Evolutionary conservation across 164 flowering plant species (phyloP).

Genomic region (Santalum album): DNA sequence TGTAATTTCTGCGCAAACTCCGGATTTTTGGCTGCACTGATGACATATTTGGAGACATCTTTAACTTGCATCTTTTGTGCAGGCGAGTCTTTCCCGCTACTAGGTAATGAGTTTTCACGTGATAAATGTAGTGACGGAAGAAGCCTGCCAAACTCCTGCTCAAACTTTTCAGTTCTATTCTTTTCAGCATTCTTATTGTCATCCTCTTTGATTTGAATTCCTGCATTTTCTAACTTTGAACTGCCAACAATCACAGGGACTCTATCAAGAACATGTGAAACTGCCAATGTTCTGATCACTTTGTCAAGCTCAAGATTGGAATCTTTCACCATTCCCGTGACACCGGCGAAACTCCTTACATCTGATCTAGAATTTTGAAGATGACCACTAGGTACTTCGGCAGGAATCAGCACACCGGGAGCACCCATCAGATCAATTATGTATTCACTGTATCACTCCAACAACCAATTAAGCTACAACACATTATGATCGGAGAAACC

Average conservation of each 20-base stretch:
- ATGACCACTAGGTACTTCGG: constrained; percentile 66
- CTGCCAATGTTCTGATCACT: constrained; percentile 11
- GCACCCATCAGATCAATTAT: constrained; percentile 97
- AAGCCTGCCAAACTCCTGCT: constrained; percentile 46
- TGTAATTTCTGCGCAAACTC: constrained; percentile 80
- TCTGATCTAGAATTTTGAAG: constrained; percentile 38
- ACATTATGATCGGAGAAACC: too few species aligned
- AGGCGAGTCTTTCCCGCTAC: constrained; percentile 31
- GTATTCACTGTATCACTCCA: constrained; percentile 69
- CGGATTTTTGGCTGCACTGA: constrained; percentile 77
- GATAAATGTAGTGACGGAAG: constrained; percentile 31
- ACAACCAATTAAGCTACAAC: constrained; percentile 17
- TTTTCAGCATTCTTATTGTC: constrained; percentile 16
- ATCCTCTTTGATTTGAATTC: constrained; percentile 10
- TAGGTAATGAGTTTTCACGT: constrained; percentile 24
- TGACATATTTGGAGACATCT: constrained; percentile 74
- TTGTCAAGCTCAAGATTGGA: constrained; percentile 23
- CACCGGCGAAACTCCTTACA: constrained; percentile 24
- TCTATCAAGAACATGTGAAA: too few species aligned
- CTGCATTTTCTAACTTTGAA: constrained; percentile 10
- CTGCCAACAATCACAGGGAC: too few species aligned
- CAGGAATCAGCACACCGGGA: constrained; percentile 90
- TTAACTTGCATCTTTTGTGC: constrained; percentile 65
- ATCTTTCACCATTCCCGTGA: constrained; percentile 17
- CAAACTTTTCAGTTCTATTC: constrained; percentile 38